Evolutionary conservation across 352 stramenopile genomes (phyloP), one percentile per base, ranked within the genome.

Genomic region (Globisporangium orthogonon): DNA sequence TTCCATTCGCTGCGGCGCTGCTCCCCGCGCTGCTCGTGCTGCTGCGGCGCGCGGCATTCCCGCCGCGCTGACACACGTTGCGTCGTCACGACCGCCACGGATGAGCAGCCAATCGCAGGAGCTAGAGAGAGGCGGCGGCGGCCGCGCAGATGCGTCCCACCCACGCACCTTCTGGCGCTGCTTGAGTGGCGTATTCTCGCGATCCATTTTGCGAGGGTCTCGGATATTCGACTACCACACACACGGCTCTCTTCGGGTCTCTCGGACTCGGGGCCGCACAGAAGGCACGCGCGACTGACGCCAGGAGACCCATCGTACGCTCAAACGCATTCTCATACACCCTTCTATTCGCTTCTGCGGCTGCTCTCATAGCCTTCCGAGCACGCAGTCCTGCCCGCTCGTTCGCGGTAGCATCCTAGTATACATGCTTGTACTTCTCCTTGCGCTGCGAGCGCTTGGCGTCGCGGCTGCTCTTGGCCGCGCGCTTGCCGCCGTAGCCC

Each of bases 181-280:
- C 71, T 87, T 87, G 60, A 83, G 73, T 49, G 79, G 79, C 51
- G 79, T 89, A 50, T 67, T 71, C 63, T 89, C 79, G 41, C 79
- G 79, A 75, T 89, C 79, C 79, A 87, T 89, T 50, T 50, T 37
- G 37, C 37, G 37, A 43, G 37, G 11, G 37, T 13, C 37, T 43
- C 37, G 11, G 37, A 43, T 43, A 43, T 17, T n/a, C 47, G 50
- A 13, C 60, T 13, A 13, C 37, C 2, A 13, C 37, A 17, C 35
- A 4, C 7, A 41, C 35, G 14, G 35, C 7, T 41, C 35, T 13
- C 33, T 23, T 23, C 33, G 10, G 35, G 4, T 13, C 15, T n/a
- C 31, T 17, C n/a, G 45, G 11, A 29, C 6, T 52, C 31, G 23
- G 23, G 23, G 23, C 23, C 23, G 23, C 23, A 23, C 23, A 50